Conservation (phyloP, 768 basidiomycete species). For the Mycena filopes region DNA sequence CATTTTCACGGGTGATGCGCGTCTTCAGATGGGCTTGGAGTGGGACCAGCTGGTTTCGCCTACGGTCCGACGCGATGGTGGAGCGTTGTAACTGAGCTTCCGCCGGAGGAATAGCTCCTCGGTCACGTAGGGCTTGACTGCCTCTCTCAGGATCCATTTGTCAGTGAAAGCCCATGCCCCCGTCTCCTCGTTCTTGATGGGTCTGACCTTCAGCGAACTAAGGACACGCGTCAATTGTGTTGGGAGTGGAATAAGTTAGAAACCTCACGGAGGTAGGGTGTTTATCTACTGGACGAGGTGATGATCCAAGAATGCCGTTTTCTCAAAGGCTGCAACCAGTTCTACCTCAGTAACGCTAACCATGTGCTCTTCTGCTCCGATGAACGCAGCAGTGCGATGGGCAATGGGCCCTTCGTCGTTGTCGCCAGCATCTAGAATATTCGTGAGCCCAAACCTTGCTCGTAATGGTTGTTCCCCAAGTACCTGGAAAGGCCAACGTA, state of each 20-base stretch:
- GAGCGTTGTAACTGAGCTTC: neutral
- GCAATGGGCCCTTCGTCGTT: conserved; percentile 2
- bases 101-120: conserved; percentile 17
- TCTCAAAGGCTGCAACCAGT: neutral
- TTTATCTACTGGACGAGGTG: neutral
- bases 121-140: conserved; percentile 26
- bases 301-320: neutral
- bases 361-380: conserved; percentile 1
- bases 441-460: too few relatives aligned
- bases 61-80: neutral
- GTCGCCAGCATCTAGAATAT: neutral
- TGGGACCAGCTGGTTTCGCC: neutral
- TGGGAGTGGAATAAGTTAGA: too few relatives aligned
- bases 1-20: neutral
- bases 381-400: neutral
- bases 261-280: neutral
- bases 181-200: neutral
- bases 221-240: neutral
- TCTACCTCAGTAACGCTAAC: neutral
- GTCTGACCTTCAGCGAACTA: conserved; percentile 9
- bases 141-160: conserved; percentile 29
- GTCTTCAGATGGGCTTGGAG: neutral
- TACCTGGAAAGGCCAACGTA: conserved; percentile 3
- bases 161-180: conserved; percentile 22
- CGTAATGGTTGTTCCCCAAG: too few relatives aligned